Evolutionary conservation across 2,329 filamentous ascomycete genomes (phyloP).

Genomic region (Escovopsis sp.): DNA sequence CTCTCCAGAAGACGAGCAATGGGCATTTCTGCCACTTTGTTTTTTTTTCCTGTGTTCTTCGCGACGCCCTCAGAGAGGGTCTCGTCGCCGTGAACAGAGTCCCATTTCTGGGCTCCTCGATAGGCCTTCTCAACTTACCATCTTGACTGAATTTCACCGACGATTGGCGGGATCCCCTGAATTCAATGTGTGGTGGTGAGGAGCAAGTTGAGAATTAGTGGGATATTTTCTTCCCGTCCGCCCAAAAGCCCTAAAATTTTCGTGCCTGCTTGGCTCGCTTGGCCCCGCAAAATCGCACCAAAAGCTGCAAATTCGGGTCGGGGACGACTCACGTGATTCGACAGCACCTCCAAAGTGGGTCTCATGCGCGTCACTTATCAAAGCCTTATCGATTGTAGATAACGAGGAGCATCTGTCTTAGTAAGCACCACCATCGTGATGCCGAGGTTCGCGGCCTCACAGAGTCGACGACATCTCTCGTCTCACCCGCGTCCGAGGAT

Average conservation of each 20-base stretch:
- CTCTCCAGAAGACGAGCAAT: slow-evolving; percentile 37
- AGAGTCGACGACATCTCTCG: not conserved
- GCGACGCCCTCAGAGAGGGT: too few relatives aligned
- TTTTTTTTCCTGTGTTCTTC: slow-evolving; percentile 5
- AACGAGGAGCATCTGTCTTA: too few relatives aligned
- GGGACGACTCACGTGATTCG: slow-evolving; percentile 26
- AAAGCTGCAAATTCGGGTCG: slow-evolving; percentile 17
- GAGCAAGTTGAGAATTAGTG: slow-evolving; percentile 24
- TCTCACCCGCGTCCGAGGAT: too few relatives aligned
- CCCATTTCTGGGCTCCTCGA: slow-evolving; percentile 11
- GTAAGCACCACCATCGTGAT: not conserved
- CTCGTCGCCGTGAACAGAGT: too few relatives aligned
- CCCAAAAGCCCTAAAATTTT: slow-evolving; percentile 22
- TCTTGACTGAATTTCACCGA: slow-evolving; percentile 44
- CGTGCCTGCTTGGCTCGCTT: slow-evolving; percentile 10
- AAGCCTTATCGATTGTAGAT: slow-evolving; percentile 6
- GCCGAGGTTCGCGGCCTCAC: not conserved
- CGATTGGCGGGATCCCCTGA: slow-evolving; percentile 24
- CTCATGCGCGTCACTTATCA: slow-evolving; percentile 1
- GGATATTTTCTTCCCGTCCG: slow-evolving; percentile 19
- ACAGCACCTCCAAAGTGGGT: too few relatives aligned
- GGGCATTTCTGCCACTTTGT: slow-evolving; percentile 30
- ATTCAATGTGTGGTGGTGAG: slow-evolving; percentile 12
- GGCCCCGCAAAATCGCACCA: slow-evolving; percentile 5
- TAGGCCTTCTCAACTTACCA: slow-evolving; percentile 46